Conservation (phyloP, 768 basidiomycete genomes). For the Lyophyllum atratum region DNA sequence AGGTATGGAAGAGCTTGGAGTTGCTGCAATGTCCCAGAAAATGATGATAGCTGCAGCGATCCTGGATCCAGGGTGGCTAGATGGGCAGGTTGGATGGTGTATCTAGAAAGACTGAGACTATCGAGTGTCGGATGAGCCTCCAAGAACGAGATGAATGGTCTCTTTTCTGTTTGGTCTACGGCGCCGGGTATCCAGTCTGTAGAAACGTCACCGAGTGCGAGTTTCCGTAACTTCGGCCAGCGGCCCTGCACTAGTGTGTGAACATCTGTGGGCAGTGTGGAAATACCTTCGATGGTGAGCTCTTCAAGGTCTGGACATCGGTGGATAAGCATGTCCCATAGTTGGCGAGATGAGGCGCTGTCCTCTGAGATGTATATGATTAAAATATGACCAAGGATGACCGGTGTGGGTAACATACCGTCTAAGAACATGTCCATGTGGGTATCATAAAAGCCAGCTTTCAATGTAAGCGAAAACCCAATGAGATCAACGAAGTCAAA, state of each 20-base stretch:
- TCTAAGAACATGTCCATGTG: constrained; percentile 56
- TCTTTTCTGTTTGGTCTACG: constrained; percentile 42
- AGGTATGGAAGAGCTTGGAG: constrained; percentile 61
- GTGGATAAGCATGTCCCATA: constrained; percentile 74
- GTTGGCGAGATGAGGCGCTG: constrained; percentile 46
- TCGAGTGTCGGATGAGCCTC: constrained; percentile 61
- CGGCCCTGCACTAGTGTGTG: constrained; percentile 57
- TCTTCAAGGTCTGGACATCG: constrained; percentile 69
- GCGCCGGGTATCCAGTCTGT: constrained; percentile 52
- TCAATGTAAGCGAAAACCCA: constrained; percentile 63
- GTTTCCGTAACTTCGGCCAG: constrained; percentile 65
- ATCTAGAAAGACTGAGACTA: constrained; percentile 51
- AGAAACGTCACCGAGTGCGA: constrained; percentile 66
- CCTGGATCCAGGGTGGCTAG: constrained; percentile 48
- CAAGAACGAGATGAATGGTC: constrained; percentile 68
- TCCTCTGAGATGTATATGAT: constrained; percentile 40
- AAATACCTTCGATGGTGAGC: constrained; percentile 56
- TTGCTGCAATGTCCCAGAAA: constrained; percentile 69
- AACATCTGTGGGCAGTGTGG: constrained; percentile 55
- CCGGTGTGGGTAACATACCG: constrained; percentile 39
- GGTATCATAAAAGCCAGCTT: constrained; percentile 63
- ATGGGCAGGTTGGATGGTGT: constrained; percentile 54
- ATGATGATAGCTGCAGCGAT: constrained; percentile 55
- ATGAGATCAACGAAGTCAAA: constrained; percentile 67
- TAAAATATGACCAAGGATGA: background rate